Evolutionary conservation across 2,329 filamentous ascomycete species (phyloP), one percentile per base, ranked within the genome.

Genomic region (Coniochaeta ligniaria): DNA sequence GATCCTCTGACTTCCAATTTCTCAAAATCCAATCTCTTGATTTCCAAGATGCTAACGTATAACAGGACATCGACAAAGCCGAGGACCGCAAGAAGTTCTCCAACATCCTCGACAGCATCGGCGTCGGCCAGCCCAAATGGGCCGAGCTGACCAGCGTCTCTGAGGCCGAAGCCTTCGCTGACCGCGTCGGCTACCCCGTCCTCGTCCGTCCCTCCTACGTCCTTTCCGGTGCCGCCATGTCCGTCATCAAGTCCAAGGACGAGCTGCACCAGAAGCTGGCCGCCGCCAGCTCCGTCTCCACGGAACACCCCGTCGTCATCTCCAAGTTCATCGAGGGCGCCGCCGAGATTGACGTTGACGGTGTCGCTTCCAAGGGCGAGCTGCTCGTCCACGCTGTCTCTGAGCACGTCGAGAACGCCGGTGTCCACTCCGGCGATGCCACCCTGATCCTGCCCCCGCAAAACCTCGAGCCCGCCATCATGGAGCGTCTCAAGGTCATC

Each of bases 1-100:
- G 5, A 38, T 38, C 35, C 35, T 4, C 35, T 41, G 38, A 41
- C 2, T n/a, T n/a, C 16, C 38, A 16, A 41, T 41, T 9, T n/a
- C 38, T 41, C 2, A 16, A 41, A 7, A 9, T 38, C 35, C 35
- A 3, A 38, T 38, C 14, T 9, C 11, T 38, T 7, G 35, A 38
- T 4, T 16, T n/a, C n/a, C n/a, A n/a, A n/a, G n/a, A n/a, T n/a
- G 14, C 47, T 52, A 28, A 52, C 47, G 17, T 7, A 31, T 14
- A 9, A 31, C 83, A 87, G 70, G 92, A 98, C 71, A 99, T 99
- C 66, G 95, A 99, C 83, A 96, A 93, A 80, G 95, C 95, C 55
- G 95, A 99, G 77, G 93, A 99, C 74, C 87, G 95, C 72, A 93
- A 98, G 76, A 98, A 99, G 76, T 99, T 99, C 81, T 97, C 94